These are phyloP conservation scores for Amanita polypyramis DNA, from an alignment of 768 basidiomycete species.

Conservation along the genomic window DNA sequence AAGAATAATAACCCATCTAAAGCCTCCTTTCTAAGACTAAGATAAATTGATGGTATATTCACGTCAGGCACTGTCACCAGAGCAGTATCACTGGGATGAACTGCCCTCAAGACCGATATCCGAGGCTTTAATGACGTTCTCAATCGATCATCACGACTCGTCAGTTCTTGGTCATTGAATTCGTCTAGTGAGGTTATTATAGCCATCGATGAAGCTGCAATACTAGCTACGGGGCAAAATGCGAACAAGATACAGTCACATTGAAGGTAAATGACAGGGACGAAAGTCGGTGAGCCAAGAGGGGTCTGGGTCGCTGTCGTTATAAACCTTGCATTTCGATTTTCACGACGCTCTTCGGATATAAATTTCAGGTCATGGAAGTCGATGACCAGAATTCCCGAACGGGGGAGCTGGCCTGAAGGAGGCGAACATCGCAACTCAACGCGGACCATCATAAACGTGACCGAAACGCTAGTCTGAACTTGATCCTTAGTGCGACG, in stretches of 20 bases:
- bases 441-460: constrained; percentile 49
- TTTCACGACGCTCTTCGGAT: constrained; percentile 18
- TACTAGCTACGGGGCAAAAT: constrained; percentile 29
- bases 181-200: constrained; percentile 1
- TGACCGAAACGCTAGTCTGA: constrained; percentile 22
- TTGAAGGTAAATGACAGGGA: constrained; percentile 26
- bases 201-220: constrained; percentile 21
- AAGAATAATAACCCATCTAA: constrained; percentile 80
- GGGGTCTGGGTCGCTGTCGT: constrained; percentile 8
- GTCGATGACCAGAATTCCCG: constrained; percentile 62
- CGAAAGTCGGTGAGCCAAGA: constrained; percentile 10
- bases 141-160: not conserved
- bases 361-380: constrained; percentile 39
- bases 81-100: constrained; percentile 7
- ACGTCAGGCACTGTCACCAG: constrained; percentile 21
- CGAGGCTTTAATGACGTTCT: constrained; percentile 20
- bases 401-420: constrained; percentile 33
- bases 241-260: constrained; percentile 39
- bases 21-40: constrained; percentile 48
- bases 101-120: constrained; percentile 22
- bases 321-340: constrained; percentile 8
- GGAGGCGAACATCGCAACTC: constrained; percentile 63
- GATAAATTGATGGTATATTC: constrained; percentile 54
- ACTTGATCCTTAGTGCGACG: constrained; percentile 4
- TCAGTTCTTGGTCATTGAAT: not conserved